phyloP scores from a whole-genome alignment of 805 yeast genomes.

The Candida orba region DNA sequence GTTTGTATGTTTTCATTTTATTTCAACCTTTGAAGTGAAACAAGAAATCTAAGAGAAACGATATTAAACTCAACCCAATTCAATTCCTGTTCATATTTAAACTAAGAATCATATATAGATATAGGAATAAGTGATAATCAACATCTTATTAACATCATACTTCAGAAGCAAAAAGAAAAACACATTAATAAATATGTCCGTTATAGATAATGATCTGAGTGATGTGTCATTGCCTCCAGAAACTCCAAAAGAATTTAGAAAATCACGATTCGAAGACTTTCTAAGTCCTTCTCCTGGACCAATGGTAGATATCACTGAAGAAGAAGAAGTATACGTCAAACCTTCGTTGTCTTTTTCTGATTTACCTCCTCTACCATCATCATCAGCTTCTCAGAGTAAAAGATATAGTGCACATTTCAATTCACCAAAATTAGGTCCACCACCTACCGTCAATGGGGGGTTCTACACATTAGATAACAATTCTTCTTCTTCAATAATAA shows the following conservation, averaged over 20 bases:
- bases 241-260: constrained; percentile 16
- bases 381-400: constrained; percentile 11
- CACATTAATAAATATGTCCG: background rate
- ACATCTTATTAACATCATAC: background rate
- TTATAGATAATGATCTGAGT: background rate
- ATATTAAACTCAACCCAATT: background rate
- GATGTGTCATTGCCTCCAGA: constrained; percentile 3
- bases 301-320: constrained; percentile 24
- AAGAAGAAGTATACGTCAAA: constrained; percentile 6
- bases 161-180: background rate
- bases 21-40: background rate
- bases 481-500: constrained; percentile 17
- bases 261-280: constrained; percentile 19
- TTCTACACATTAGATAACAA: constrained; percentile 11
- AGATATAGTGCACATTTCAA: constrained; percentile 12
- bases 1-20: background rate
- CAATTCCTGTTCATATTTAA: too few species aligned
- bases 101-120: too few species aligned
- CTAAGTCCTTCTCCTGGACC: constrained; percentile 19
- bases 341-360: constrained; percentile 6
- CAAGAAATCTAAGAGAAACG: background rate
- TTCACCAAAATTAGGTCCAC: constrained; percentile 8
- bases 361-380: constrained; percentile 15
- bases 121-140: background rate
- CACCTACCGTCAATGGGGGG: constrained; percentile 6